Evolutionary conservation across 257 asterid genomes (phyloP), one percentile per base, ranked within the genome.

Genomic region (Rehmannia glutinosa): DNA sequence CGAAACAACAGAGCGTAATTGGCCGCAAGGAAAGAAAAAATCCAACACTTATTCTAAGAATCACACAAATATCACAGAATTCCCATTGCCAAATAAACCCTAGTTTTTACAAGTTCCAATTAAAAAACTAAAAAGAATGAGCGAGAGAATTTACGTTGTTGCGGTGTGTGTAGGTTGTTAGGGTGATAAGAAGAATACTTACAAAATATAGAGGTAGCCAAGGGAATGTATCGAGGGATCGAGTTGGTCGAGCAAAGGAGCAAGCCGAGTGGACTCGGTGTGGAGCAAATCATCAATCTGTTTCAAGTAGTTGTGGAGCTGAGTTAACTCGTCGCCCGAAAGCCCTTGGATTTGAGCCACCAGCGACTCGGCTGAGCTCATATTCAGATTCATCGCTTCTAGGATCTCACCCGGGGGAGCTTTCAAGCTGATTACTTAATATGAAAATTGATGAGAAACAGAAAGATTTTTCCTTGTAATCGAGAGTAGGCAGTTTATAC

Each of bases 121-220:
- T 20, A 28, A n/a, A 45, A 39, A 6, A 7, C 21, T 7, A 64
- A 58, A 30, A 27, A 3, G 17, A 20, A 4, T 2, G 45, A 52
- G 41, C 11, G 15, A 6, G 45, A 12, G 28, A 16, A 52, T 13
- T 56, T 36, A 54, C 45, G 57, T 0, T 4, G 43, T 1, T 8
- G 59, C 58, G n/a, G n/a, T n/a, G n/a, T n/a, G n/a, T n/a, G n/a
- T n/a, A n/a, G n/a, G n/a, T n/a, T n/a, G n/a, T n/a, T n/a, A n/a
- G n/a, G 38, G 27, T 4, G 27, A 38, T 17, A 45, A 38, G 42
- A 64, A 45, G 6, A 75, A 64, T 6, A 64, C 78, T 68, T 49
- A 92, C 98, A 93, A 39, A 35, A 93, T 57, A 62, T 82, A 83
- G 36, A 93, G 96, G 73, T 83, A 93, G 41, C 97, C 97, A 8